Evolutionary conservation across 2,329 filamentous ascomycete genomes (phyloP).

Genomic region (Magnaporthiopsis incrustans): DNA sequence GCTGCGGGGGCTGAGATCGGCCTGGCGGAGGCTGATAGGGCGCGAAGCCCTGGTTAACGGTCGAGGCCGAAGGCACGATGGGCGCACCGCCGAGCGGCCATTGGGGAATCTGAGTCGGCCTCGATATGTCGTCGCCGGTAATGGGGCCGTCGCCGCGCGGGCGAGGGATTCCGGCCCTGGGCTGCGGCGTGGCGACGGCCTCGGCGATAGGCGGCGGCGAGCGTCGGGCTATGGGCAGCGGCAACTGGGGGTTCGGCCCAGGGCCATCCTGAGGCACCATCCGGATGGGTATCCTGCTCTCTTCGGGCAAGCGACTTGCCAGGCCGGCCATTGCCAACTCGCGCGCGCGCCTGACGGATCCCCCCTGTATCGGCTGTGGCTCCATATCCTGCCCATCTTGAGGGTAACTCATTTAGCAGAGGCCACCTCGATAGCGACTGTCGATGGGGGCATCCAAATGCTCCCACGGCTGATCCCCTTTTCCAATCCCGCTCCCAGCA

Average conservation of each 20-base stretch:
- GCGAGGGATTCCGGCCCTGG: too few relatives aligned
- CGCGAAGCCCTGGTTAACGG: constrained; percentile 23
- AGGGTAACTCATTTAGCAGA: constrained; percentile 44
- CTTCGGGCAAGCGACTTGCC: constrained; percentile 17
- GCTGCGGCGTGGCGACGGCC: too few relatives aligned
- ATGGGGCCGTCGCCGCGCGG: too few relatives aligned
- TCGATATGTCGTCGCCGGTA: constrained; percentile 39
- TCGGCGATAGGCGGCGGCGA: too few relatives aligned
- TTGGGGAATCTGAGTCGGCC: constrained; percentile 41
- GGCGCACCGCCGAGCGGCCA: constrained; percentile 42
- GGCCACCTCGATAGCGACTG: constrained; percentile 15
- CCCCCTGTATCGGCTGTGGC: constrained; percentile 30
- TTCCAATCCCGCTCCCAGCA: constrained; percentile 15
- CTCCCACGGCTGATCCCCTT: constrained; percentile 11
- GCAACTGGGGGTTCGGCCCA: constrained; percentile 24
- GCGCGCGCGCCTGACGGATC: constrained; percentile 47
- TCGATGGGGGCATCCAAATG: constrained; percentile 18
- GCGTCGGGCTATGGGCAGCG: too few relatives aligned
- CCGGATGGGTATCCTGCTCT: constrained; percentile 4
- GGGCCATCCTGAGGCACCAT: constrained; percentile 18
- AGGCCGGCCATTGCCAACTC: constrained; percentile 40
- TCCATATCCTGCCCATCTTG: constrained; percentile 49
- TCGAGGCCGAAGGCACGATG: constrained; percentile 20
- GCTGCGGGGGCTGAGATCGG: constrained; percentile 43
- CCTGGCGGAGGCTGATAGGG: constrained; percentile 44